phyloP scores from a whole-genome alignment of 1,139 yeast species.

The Kluyveromyces sp. region DNA sequence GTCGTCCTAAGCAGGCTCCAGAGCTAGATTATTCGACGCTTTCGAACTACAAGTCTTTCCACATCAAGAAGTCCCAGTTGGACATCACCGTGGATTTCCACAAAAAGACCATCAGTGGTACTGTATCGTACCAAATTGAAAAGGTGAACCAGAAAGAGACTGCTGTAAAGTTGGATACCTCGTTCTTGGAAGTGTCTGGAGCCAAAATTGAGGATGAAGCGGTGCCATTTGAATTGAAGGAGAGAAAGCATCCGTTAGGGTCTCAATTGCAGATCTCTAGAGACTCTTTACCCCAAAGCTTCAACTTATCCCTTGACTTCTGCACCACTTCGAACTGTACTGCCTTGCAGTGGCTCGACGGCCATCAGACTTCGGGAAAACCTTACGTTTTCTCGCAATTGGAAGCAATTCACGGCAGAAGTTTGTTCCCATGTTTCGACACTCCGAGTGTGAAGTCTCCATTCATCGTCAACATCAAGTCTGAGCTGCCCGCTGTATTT shows the following conservation, averaged over 20 bases:
- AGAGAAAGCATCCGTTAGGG: slow-evolving; percentile 61
- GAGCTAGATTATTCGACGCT: slow-evolving; percentile 68
- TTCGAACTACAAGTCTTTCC: slow-evolving; percentile 57
- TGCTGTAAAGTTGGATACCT: slow-evolving; percentile 57
- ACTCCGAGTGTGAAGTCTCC: slow-evolving; percentile 79
- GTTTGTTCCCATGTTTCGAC: slow-evolving; percentile 85
- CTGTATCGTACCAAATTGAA: slow-evolving; percentile 43
- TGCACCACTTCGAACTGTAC: slow-evolving; percentile 71
- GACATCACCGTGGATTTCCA: slow-evolving; percentile 53
- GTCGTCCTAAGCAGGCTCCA: slow-evolving; percentile 43
- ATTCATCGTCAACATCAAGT: slow-evolving; percentile 51
- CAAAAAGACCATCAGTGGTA: slow-evolving; percentile 46
- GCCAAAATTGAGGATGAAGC: slow-evolving; percentile 41
- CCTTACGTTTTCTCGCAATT: slow-evolving; percentile 84
- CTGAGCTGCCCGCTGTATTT: slow-evolving; percentile 62
- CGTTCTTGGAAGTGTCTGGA: slow-evolving; percentile 47
- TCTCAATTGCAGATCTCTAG: slow-evolving; percentile 44
- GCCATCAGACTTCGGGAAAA: slow-evolving; percentile 71
- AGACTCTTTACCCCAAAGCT: slow-evolving; percentile 10
- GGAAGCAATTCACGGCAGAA: slow-evolving; percentile 86
- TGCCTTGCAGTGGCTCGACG: slow-evolving; percentile 78
- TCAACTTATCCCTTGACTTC: slow-evolving; percentile 43
- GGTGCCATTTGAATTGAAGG: slow-evolving; percentile 36
- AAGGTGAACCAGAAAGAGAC: slow-evolving; percentile 26
- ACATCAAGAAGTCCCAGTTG: slow-evolving; percentile 46